These are phyloP conservation scores for Candolleomyces efflorescens DNA, from an alignment of 768 basidiomycete species.

Conservation along the genomic window DNA sequence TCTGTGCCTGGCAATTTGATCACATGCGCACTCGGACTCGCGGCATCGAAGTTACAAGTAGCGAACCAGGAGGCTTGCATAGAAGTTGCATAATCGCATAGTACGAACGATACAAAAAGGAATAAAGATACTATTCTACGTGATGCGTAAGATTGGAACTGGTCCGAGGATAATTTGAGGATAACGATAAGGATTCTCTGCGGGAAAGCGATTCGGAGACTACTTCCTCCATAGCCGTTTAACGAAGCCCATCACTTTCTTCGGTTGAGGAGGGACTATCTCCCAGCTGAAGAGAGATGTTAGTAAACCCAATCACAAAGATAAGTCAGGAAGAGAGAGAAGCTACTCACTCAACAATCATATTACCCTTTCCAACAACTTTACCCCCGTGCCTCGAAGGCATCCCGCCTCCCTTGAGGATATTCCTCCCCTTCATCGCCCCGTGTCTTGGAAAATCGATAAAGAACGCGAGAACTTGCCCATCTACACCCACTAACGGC, in stretches of 20 bases:
- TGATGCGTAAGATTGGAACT: neutral
- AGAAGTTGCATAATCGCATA: neutral
- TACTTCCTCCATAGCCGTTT: slow-evolving; percentile 19
- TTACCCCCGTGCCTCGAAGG: slow-evolving; percentile 51
- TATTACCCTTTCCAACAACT: slow-evolving; percentile 54
- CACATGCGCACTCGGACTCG: too few species aligned
- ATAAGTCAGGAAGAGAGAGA: slow-evolving; percentile 1
- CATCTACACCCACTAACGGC: slow-evolving; percentile 53
- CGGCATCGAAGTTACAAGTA: too few species aligned
- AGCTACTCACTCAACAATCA: slow-evolving; percentile 54
- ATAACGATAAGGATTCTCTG: too few species aligned
- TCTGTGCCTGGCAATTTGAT: too few species aligned
- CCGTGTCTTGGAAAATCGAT: slow-evolving; percentile 53
- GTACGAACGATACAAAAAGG: neutral
- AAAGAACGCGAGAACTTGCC: slow-evolving; percentile 44
- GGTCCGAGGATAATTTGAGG: neutral
- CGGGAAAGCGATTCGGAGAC: too few species aligned
- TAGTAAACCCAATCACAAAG: neutral
- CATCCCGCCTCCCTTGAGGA: slow-evolving; percentile 65
- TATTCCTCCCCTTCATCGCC: slow-evolving; percentile 43
- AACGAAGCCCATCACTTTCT: slow-evolving; percentile 24
- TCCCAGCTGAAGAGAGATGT: slow-evolving; percentile 31
- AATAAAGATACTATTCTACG: neutral
- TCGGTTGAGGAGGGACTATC: slow-evolving; percentile 27
- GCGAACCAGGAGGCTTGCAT: neutral